phyloP scores from a whole-genome alignment of 2,329 filamentous ascomycete species.

The Aspergillus ibericus region DNA sequence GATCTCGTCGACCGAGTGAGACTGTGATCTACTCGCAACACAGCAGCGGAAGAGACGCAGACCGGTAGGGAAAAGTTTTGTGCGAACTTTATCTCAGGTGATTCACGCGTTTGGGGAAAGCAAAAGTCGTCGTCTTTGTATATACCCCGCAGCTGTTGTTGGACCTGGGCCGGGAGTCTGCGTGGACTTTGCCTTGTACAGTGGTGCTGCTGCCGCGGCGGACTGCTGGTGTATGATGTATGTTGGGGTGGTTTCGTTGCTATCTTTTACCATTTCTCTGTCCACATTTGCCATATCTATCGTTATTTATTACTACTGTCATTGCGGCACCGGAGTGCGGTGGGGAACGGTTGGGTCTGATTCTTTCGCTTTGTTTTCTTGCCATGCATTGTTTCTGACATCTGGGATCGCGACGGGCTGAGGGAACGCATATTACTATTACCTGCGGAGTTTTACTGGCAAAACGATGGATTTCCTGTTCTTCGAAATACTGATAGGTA shows the following conservation, averaged over 20 bases:
- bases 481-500: background rate
- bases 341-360: slow-evolving; percentile 31
- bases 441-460: slow-evolving; percentile 1
- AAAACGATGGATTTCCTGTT: background rate
- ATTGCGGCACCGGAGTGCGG: slow-evolving; percentile 32
- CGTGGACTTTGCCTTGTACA: slow-evolving; percentile 24
- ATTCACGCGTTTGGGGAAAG: slow-evolving; percentile 29
- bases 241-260: slow-evolving; percentile 27
- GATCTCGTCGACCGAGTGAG: slow-evolving; percentile 23
- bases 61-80: slow-evolving; percentile 22
- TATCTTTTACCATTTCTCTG: slow-evolving; percentile 23
- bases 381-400: background rate
- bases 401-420: background rate
- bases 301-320: slow-evolving; percentile 18
- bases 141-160: slow-evolving; percentile 29
- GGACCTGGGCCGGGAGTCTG: slow-evolving; percentile 21
- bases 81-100: slow-evolving; percentile 20
- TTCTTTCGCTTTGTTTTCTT: slow-evolving; percentile 10
- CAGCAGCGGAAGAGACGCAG: slow-evolving; percentile 17
- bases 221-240: slow-evolving; percentile 32
- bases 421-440: slow-evolving; percentile 1
- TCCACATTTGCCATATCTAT: slow-evolving; percentile 14
- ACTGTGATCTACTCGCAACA: slow-evolving; percentile 15
- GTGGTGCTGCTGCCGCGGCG: slow-evolving; percentile 16
- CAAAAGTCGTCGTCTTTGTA: slow-evolving; percentile 26